Percentiles rank a stretch among this genome's conserved stretches.
Conservation (phyloP, 1,284 basidiomycete genomes). For the Fistulina hepatica region DNA sequence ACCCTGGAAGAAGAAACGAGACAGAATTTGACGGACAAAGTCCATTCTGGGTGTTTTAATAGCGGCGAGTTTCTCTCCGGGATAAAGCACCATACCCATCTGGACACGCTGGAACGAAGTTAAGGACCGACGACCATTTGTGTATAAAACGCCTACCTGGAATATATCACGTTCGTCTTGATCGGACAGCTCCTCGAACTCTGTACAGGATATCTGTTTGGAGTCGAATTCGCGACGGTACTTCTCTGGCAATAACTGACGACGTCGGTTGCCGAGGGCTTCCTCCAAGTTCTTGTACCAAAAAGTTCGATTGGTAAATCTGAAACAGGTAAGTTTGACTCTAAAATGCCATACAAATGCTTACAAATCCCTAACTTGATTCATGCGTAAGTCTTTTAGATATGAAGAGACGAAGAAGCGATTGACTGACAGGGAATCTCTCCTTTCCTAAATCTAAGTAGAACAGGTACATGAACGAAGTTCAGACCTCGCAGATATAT, state of each 20-base stretch:
- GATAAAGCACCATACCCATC: constrained; percentile 67
- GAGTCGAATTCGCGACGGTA: not conserved
- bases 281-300: not conserved
- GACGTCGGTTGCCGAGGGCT: not conserved
- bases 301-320: not conserved
- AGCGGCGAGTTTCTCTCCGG: constrained; percentile 63
- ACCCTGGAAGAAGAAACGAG: constrained; percentile 33
- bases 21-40: constrained; percentile 42
- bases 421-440: not conserved
- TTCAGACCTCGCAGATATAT: too few relatives aligned
- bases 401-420: not conserved
- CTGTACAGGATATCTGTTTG: constrained; percentile 63
- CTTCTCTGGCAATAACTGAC: not conserved
- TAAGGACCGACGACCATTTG: not conserved
- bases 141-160: constrained; percentile 35
- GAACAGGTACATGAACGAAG: too few relatives aligned
- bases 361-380: not conserved
- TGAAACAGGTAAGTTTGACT: not conserved
- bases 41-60: constrained; percentile 38
- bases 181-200: constrained; percentile 52
- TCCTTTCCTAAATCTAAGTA: not conserved
- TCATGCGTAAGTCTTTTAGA: too few relatives aligned
- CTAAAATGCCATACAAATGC: not conserved
- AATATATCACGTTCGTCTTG: constrained; percentile 66
- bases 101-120: constrained; percentile 47